Evolutionary conservation across 2,329 filamentous ascomycete genomes (phyloP).

Genomic region (Aspergillus piperis): DNA sequence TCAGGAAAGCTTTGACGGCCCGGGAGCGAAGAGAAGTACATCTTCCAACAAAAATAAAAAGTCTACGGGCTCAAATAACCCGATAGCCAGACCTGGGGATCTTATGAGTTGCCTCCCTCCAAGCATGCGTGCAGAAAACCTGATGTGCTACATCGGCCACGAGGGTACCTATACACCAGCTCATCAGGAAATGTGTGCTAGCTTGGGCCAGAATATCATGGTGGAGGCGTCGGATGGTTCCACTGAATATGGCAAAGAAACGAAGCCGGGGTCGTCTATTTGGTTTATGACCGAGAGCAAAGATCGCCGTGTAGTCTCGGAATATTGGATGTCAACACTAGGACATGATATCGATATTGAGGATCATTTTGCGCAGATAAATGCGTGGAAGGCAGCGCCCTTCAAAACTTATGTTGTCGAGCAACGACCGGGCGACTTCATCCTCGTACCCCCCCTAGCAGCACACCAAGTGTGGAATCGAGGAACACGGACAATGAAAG

Average conservation of each 20-base stretch:
- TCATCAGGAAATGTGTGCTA: slow-evolving; percentile 97
- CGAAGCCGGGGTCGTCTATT: slow-evolving; percentile 80
- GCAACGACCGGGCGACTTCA: slow-evolving; percentile 86
- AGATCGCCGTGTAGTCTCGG: slow-evolving; percentile 83
- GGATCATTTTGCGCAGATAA: slow-evolving; percentile 92
- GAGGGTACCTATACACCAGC: slow-evolving; percentile 96
- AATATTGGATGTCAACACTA: slow-evolving; percentile 90
- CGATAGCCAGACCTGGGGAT: slow-evolving; percentile 75
- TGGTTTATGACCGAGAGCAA: slow-evolving; percentile 99
- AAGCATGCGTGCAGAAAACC: slow-evolving; percentile 88
- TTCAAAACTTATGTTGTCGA: slow-evolving; percentile 93
- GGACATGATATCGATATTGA: slow-evolving; percentile 97
- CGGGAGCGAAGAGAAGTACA: slow-evolving; percentile 52
- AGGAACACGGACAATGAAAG: slow-evolving; percentile 93
- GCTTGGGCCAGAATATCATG: slow-evolving; percentile 96
- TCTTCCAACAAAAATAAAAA: slow-evolving; percentile 43
- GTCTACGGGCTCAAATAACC: slow-evolving; percentile 50
- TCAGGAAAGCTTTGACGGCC: slow-evolving; percentile 59
- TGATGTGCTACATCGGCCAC: slow-evolving; percentile 98
- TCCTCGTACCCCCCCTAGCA: slow-evolving; percentile 87
- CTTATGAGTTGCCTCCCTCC: slow-evolving; percentile 89
- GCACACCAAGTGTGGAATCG: slow-evolving; percentile 99
- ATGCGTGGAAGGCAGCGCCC: slow-evolving; percentile 91
- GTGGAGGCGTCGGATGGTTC: slow-evolving; percentile 75
- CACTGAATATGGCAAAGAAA: slow-evolving; percentile 67